Evolutionary conservation across 2,329 filamentous ascomycete species (phyloP).

Genomic region (Ceratocystis alfenasii): DNA sequence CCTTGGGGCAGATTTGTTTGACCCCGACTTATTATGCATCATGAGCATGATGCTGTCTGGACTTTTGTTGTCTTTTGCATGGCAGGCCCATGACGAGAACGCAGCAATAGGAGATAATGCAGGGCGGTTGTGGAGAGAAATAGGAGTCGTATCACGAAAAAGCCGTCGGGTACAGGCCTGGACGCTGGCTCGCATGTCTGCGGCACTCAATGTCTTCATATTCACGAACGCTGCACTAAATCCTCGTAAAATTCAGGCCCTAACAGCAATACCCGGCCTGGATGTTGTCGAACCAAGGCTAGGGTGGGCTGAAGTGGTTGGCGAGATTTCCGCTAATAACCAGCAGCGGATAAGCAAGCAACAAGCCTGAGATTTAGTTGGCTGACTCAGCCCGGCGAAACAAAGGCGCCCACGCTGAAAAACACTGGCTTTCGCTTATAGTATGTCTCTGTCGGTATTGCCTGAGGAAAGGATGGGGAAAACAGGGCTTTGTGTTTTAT

Average conservation of each 20-base stretch:
- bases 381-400: neutral
- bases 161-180: neutral
- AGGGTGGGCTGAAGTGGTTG: neutral
- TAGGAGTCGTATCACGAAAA: neutral
- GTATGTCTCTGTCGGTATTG: neutral
- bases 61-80: neutral
- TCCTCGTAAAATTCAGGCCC: neutral
- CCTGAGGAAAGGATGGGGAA: neutral
- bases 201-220: neutral
- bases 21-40: neutral
- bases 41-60: neutral
- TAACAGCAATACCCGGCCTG: neutral
- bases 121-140: neutral
- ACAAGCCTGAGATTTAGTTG: neutral
- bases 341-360: neutral
- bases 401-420: neutral
- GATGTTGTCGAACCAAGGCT: neutral
- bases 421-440: conserved; percentile 6
- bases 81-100: neutral
- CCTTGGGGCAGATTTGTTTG: neutral
- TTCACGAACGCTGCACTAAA: neutral
- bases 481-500: conserved; percentile 2
- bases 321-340: neutral
- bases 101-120: neutral
- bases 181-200: neutral